Evolutionary conservation across 352 stramenopile species (phyloP).

Genomic region (Phytophthora cryptogea): DNA sequence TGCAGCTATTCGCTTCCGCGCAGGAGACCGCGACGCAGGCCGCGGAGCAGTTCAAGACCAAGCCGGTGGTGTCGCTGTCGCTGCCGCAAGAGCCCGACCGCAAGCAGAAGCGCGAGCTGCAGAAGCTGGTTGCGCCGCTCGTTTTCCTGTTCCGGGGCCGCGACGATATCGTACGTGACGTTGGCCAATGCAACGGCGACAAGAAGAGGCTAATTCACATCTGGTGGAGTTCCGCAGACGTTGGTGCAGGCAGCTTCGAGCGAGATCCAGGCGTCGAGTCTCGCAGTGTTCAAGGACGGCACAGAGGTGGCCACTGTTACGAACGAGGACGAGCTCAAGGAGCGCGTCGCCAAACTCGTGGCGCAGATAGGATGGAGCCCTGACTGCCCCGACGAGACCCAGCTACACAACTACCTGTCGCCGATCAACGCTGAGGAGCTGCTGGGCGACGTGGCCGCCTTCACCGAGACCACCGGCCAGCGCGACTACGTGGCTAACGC

Average conservation of each 20-base stretch:
- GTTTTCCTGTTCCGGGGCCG: constrained; percentile 67
- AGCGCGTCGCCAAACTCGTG: constrained; percentile 52
- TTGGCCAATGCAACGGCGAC: neutral
- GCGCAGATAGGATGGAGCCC: constrained; percentile 65
- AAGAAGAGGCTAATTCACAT: neutral
- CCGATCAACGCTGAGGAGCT: constrained; percentile 73
- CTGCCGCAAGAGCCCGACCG: constrained; percentile 21
- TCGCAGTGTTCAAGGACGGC: constrained; percentile 62
- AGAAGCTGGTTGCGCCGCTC: constrained; percentile 54
- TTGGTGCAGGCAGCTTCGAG: constrained; percentile 45
- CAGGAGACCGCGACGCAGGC: constrained; percentile 8
- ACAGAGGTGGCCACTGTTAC: constrained; percentile 40
- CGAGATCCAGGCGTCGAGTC: constrained; percentile 34
- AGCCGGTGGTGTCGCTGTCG: constrained; percentile 30
- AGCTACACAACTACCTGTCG: constrained; percentile 62
- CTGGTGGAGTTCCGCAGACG: constrained; percentile 31
- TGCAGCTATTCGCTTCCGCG: constrained; percentile 23
- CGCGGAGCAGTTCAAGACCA: constrained; percentile 13
- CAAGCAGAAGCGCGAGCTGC: constrained; percentile 39
- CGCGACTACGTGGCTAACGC: constrained; percentile 81
- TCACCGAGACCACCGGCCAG: constrained; percentile 60
- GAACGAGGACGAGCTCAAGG: constrained; percentile 48
- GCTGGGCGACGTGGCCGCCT: constrained; percentile 59
- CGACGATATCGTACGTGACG: constrained; percentile 56
- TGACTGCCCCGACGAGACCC: constrained; percentile 53